These are phyloP conservation scores for Dichotomopilus funicola DNA, from an alignment of 2,329 filamentous ascomycete genomes.

Conservation along the genomic window DNA sequence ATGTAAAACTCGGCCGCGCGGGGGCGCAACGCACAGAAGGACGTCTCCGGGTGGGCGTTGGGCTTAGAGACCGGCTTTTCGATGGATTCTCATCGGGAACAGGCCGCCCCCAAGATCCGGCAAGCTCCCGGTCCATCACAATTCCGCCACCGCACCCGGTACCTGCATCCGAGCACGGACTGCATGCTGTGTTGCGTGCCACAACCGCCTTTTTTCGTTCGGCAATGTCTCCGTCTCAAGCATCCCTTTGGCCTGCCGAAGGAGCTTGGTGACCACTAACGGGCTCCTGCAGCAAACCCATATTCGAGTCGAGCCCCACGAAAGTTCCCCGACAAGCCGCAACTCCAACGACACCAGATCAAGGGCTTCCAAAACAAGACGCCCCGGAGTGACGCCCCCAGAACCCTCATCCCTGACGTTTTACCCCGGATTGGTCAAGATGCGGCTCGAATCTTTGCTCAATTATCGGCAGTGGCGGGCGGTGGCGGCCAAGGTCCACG, in stretches of 20 bases:
- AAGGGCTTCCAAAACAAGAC: neutral
- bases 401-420: neutral
- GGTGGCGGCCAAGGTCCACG: neutral
- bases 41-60: too few species aligned
- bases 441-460: conserved; percentile 1
- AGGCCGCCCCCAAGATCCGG: conserved; percentile 5
- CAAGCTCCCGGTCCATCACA: conserved; percentile 2
- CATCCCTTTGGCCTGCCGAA: neutral
- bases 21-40: neutral
- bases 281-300: neutral
- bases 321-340: neutral
- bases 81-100: neutral
- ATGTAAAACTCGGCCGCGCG: neutral
- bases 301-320: neutral
- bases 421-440: conserved; percentile 10
- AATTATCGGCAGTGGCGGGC: conserved; percentile 6
- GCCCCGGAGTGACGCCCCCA: neutral
- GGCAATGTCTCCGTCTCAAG: conserved; percentile 1
- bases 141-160: conserved; percentile 8
- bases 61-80: neutral
- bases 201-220: conserved; percentile 3
- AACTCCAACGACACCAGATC: conserved; percentile 5
- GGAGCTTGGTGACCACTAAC: too few species aligned
- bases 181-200: conserved; percentile 9
- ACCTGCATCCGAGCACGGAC: conserved; percentile 11